Evolutionary conservation across 208 protist genomes (phyloP), one percentile per base, ranked within the genome.

Genomic region (Crithidia fasciculata): DNA sequence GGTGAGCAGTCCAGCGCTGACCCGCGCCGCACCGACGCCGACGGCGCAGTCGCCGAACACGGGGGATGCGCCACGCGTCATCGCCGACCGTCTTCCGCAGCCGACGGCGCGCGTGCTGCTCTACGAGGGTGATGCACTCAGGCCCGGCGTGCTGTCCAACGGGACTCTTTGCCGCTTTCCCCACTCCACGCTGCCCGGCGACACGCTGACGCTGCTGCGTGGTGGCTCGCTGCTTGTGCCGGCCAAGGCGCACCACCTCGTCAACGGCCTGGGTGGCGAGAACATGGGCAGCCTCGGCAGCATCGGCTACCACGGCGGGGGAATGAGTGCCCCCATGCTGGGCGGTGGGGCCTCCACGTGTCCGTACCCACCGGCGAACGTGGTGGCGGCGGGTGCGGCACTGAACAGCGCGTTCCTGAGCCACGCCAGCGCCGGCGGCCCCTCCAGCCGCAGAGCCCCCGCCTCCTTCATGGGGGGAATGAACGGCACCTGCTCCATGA

Each of bases 121-220:
- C 16, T 76, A 88, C 74, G 87, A 92, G 52, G 84, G 77, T 8
- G 87, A 92, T 72, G 73, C 69, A n/a, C 73, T 92, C 36, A 59
- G 75, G 2, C 79, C 81, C 4, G 87, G 87, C 5, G 79, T 92
- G 59, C 69, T 92, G n/a, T 67, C 74, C 37, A 87, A 85, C 67
- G 70, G 74, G 16, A 92, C 87, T 37, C 82, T 92, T 52, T 83
- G 78, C 53, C 83, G 79, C 40, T 87, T 84, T 58, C 79, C 79
- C 7, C 50, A 40, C 28, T 47, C 56, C 62, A 37, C 18, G n/a
- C 50, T 47, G 53, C 37, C 18, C 16, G 58, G 60, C 15, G 63
- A 74, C 45, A 53, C 59, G 36, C 65, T 78, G 49, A 68, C 49
- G 65, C 43, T 61, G 52, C 66, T 72, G 66, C 53, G 52, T 36